A percentile compares a stretch with the other conserved stretches of the same genome.
phyloP scores from a whole-genome alignment of 768 basidiomycete genomes.

The Megacollybia marginata region DNA sequence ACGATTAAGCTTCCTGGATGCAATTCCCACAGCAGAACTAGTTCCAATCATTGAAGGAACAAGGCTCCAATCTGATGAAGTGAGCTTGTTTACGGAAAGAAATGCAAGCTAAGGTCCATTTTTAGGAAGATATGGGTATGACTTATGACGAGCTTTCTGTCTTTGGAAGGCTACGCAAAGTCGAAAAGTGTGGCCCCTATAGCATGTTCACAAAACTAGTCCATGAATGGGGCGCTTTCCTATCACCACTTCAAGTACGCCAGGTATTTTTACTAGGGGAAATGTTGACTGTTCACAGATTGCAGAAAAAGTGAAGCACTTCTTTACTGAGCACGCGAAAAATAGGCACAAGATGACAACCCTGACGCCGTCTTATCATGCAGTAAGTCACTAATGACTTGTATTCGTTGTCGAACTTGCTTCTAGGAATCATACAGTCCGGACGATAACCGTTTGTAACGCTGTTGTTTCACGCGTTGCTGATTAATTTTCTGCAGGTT shows the following conservation, averaged over 20 bases:
- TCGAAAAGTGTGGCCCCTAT: conserved; percentile 97
- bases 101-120: neutral
- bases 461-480: neutral
- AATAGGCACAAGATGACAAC: conserved; percentile 99
- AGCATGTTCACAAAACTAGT: conserved; percentile 95
- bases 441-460: conserved; percentile 81
- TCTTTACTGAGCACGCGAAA: conserved; percentile 94
- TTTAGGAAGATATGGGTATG: conserved; percentile 97
- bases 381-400: conserved; percentile 43
- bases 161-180: conserved; percentile 88
- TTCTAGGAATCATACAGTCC: conserved; percentile 89
- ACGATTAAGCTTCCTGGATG: conserved; percentile 70
- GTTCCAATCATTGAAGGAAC: conserved; percentile 85
- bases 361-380: conserved; percentile 88
- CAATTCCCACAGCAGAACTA: conserved; percentile 91
- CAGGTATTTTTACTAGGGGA: neutral
- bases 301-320: conserved; percentile 93
- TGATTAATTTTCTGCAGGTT: conserved; percentile 46
- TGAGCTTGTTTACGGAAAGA: conserved; percentile 17
- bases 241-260: conserved; percentile 77
- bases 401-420: conserved; percentile 1
- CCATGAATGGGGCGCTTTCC: conserved; percentile 83
- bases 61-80: conserved; percentile 96
- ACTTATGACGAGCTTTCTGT: conserved; percentile 95
- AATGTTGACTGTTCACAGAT: conserved; percentile 45